Evolutionary conservation across 2,329 filamentous ascomycete genomes (phyloP), one percentile per base, ranked within the genome.

Genomic region (Botryotinia calthae): DNA sequence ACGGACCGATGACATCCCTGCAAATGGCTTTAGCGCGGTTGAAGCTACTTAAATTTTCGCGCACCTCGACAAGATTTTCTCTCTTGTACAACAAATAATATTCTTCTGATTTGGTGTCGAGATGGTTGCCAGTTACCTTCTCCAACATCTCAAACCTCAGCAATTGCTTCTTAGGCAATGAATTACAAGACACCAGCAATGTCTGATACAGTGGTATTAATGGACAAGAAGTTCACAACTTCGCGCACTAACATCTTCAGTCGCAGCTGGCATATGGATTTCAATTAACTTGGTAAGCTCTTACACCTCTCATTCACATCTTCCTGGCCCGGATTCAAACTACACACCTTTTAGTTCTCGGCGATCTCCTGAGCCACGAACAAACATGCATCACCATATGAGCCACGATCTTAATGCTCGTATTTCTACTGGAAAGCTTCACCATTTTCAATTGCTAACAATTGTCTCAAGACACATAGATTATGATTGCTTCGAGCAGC

Each of bases 351-450:
- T 72, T 63, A 72, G 65, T 72, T 72, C 78, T 79, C 75, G 79
- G 80, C 76, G 80, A 82, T 77, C 74, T 76, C 80, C 79, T 82
- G 80, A 81, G 78, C 79, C 80, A 80, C 73, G 76, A 80, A 81
- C 79, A 79, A 86, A 91, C 89, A 91, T 91, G 89, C 89, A 91
- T 89, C 90, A 91, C 89, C 89, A 91, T 91, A 89, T 91, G 89
- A 88, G 89, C 83, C 84, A 79, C 72, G 62, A 71, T 40, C 37
- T 73, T 48, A 63, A 46, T 54, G 34, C 65, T 31, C n/a, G 42
- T 40, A 37, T 46, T 16, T 64, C 34, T 9, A 69, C 46, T 77
- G 75, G 71, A 28, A 67, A 74, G 54, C 70, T 71, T 63, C 64
- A 72, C 4, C 3, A 5, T 73, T 70, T 73, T 67, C 74, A 75